Evolutionary conservation across 2,329 filamentous ascomycete species (phyloP).

Genomic region (Dactylella cylindrospora): DNA sequence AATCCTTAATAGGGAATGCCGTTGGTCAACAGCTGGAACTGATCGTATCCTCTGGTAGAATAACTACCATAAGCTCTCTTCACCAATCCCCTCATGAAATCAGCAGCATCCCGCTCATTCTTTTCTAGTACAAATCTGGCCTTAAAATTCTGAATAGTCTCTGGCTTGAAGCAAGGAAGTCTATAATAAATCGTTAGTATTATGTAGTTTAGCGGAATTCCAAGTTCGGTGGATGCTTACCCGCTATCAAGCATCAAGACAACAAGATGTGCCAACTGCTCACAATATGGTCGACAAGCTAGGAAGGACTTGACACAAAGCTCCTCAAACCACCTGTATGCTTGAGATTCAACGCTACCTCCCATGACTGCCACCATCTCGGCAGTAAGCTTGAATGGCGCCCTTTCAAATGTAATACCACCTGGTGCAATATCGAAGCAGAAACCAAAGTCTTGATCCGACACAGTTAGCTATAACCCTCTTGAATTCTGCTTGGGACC

Average conservation of each 20-base stretch:
- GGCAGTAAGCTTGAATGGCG: constrained; percentile 93
- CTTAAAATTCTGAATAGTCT: constrained; percentile 87
- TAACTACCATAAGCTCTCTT: constrained; percentile 88
- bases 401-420: constrained; percentile 94
- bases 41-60: constrained; percentile 92
- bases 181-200: constrained; percentile 26
- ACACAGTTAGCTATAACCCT: too few species aligned
- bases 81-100: constrained; percentile 87
- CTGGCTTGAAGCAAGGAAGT: constrained; percentile 94
- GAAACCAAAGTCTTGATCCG: constrained; percentile 83
- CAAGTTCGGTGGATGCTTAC: constrained; percentile 21
- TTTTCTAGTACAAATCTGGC: constrained; percentile 91
- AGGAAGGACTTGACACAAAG: constrained; percentile 94
- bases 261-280: constrained; percentile 87
- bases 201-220: background rate
- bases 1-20: constrained; percentile 82
- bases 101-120: constrained; percentile 87
- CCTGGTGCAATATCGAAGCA: constrained; percentile 98
- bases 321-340: constrained; percentile 95
- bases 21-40: constrained; percentile 96
- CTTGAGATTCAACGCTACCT: constrained; percentile 76
- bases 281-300: constrained; percentile 78
- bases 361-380: constrained; percentile 99
- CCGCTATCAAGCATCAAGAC: constrained; percentile 94
- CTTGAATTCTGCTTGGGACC: too few species aligned